A percentile compares a stretch with the other conserved stretches of the same genome.
These are phyloP conservation scores for Umbelopsis vinacea DNA, from an alignment of 192 early-diverging fungal genomes.

Conservation along the genomic window DNA sequence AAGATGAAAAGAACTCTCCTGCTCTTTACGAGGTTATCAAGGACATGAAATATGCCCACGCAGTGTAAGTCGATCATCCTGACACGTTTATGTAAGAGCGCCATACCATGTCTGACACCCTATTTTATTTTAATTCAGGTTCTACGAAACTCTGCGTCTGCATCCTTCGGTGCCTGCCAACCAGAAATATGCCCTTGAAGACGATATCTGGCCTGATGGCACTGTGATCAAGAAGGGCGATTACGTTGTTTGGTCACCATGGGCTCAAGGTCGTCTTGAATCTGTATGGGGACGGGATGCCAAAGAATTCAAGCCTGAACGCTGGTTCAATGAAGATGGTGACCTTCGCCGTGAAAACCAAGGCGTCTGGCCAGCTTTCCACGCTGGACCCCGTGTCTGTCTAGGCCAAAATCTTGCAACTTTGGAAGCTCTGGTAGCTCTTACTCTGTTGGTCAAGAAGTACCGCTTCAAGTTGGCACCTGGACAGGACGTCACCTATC, in stretches of 20 bases:
- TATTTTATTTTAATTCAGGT: constrained; percentile 12
- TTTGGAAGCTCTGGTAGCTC: constrained; percentile 47
- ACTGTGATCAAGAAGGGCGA: constrained; percentile 51
- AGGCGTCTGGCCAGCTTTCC: constrained; percentile 56
- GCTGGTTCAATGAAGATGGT: constrained; percentile 50
- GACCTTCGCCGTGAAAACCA: constrained; percentile 34
- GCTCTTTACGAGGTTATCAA: constrained; percentile 36
- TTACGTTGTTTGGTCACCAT: constrained; percentile 47
- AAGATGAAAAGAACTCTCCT: constrained; percentile 12
- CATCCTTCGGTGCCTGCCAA: constrained; percentile 53
- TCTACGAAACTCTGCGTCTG: constrained; percentile 44
- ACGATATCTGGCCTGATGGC: constrained; percentile 57
- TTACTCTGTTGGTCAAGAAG: constrained; percentile 36
- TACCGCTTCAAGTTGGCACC: constrained; percentile 46
- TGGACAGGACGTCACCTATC: constrained; percentile 35
- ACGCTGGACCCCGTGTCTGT: constrained; percentile 56
- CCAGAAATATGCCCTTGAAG: constrained; percentile 49
- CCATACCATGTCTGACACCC: neutral
- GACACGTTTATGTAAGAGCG: neutral
- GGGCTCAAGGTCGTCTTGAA: constrained; percentile 45
- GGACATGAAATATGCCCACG: constrained; percentile 42
- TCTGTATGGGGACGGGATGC: constrained; percentile 51
- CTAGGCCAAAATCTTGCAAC: constrained; percentile 52
- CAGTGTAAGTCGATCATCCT: constrained; percentile 31
- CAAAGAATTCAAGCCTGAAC: constrained; percentile 51